Base-by-base conservation (phyloP, 345 rosid genomes). In the Camelina neglecta region DNA sequence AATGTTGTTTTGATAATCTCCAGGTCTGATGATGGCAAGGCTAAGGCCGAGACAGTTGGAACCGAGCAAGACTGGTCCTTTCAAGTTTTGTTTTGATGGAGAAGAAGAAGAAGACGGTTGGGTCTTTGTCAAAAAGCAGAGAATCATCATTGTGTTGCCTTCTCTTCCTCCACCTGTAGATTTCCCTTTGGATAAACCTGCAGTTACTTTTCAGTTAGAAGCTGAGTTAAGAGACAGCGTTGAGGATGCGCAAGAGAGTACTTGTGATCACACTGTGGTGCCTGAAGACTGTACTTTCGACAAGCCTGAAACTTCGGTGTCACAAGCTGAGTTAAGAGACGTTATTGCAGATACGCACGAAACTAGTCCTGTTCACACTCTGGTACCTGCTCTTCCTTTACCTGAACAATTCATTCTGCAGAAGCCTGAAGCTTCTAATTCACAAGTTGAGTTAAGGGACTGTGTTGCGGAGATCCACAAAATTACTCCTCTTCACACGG, bases 91-190 rank as follows among this genome's bases (percentile, higher is more conserved):
- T 16, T 49, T 59, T 62, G 79, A 80, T 60, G 79, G 75, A 48
- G 82, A 70, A 47, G 90, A 85, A 48, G 82, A 70, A 47, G 90
- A 85, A 67, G 95, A 86, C 24, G 69, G 84, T 79, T 91, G 97
- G 97, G 79, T 89, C 5, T 67, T 89, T 15, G 91, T 91, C 78
- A 89, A 88, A 69, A 88, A 81, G 81, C 95, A 89, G 78, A 84
- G 82, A 75, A 84, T 91, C 70, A 81, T 86, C 63, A 85, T 91
- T 84, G 74, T 86, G 20, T 67, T 91, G 74, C 93, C 97, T 75
- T 77, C 91, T 48, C 81, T 82, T 38, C 83, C 84, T 26, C 16
- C 26, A 3, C 67, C 84, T 50, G 69, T 60, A 45, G 75, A 60
- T 12, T 66, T 80, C 45, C 67, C 69, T 42, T 3, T 68, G 54